Evolutionary conservation across 176 grass and related monocot genomes (phyloP).

Genomic region (Bothriochloa decipiens): DNA sequence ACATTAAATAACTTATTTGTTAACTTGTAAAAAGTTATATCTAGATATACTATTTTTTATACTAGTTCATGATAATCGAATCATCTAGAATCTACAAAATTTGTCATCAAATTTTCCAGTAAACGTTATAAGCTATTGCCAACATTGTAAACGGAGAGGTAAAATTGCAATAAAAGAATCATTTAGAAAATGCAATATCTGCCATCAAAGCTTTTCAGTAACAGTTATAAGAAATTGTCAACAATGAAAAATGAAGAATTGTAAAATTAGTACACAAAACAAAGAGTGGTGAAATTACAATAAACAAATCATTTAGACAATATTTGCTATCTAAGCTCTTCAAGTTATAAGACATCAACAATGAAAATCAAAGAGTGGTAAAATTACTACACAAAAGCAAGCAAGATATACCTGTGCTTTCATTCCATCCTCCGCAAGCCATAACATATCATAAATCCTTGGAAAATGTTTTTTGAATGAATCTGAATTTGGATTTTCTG

Average conservation of each 20-base stretch:
- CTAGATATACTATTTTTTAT: not conserved
- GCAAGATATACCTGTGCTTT: constrained; percentile 56
- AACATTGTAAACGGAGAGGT: not conserved
- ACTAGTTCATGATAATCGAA: not conserved
- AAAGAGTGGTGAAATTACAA: too few relatives aligned
- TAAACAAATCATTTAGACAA: not conserved
- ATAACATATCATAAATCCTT: constrained; percentile 73
- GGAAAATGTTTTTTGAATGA: constrained; percentile 76
- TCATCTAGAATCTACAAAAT: not conserved
- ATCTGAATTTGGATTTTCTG: constrained; percentile 82
- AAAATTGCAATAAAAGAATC: not conserved
- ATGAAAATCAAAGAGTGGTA: not conserved
- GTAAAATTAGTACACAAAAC: too few relatives aligned
- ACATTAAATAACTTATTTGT: not conserved
- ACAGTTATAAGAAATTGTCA: not conserved
- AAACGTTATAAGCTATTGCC: not conserved
- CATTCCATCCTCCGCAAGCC: constrained; percentile 93
- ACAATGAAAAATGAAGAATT: not conserved
- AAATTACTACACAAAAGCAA: not conserved
- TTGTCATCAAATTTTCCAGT: not conserved
- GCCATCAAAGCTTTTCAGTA: not conserved
- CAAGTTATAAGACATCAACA: not conserved
- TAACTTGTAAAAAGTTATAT: not conserved
- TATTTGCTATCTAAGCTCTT: not conserved
- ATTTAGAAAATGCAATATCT: not conserved